Conservation (phyloP, 1,284 basidiomycete species). For the Phylloboletellus chloephorus region DNA sequence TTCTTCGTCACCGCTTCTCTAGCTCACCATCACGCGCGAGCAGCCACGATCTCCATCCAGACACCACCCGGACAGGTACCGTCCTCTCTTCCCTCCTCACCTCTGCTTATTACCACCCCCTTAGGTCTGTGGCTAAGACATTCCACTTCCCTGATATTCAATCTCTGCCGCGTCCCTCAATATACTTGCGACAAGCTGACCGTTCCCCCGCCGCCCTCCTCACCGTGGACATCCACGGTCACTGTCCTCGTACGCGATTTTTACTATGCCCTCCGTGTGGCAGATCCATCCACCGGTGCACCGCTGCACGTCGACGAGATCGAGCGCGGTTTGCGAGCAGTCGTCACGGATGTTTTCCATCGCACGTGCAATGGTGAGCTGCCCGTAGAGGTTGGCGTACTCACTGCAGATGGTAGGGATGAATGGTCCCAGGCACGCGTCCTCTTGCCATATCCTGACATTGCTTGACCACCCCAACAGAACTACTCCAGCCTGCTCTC, state of each 20-base stretch:
- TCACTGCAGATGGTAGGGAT: constrained; percentile 81
- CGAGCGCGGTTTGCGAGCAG: constrained; percentile 59
- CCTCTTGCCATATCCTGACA: not conserved
- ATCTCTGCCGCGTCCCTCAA: constrained; percentile 69
- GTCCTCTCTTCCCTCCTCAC: not conserved
- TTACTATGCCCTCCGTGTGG: constrained; percentile 74
- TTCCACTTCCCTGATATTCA: constrained; percentile 64
- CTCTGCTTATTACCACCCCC: constrained; percentile 4
- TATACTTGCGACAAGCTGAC: constrained; percentile 58
- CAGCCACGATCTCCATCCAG: constrained; percentile 53
- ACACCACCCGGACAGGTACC: constrained; percentile 53
- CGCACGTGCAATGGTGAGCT: constrained; percentile 51
- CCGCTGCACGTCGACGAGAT: constrained; percentile 49
- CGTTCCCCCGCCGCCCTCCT: constrained; percentile 39
- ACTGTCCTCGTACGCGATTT: constrained; percentile 77
- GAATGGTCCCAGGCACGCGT: constrained; percentile 71
- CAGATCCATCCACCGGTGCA: constrained; percentile 25
- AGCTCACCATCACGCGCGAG: constrained; percentile 6
- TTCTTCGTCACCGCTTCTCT: constrained; percentile 1
- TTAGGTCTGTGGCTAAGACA: constrained; percentile 63
- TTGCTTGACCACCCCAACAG: constrained; percentile 4
- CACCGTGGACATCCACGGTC: constrained; percentile 46
- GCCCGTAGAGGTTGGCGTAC: constrained; percentile 60
- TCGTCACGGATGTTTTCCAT: constrained; percentile 64
- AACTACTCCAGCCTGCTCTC: constrained; percentile 20